These are phyloP conservation scores for Quercus parvula DNA, from an alignment of 306 rosid genomes.

Conservation along the genomic window DNA sequence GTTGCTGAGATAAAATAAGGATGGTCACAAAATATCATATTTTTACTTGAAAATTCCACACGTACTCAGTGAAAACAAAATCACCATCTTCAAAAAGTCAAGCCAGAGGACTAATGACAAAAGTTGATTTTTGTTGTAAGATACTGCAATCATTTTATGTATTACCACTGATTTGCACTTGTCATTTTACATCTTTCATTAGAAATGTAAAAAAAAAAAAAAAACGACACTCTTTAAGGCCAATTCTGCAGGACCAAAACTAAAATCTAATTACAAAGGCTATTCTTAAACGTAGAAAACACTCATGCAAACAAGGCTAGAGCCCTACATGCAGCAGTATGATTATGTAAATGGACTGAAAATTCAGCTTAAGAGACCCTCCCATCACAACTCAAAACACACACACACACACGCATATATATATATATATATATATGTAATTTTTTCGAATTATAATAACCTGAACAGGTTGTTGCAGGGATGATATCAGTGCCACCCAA, in stretches of 20 bases:
- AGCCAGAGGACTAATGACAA: not conserved
- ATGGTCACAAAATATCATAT: not conserved
- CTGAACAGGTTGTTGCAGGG: not conserved
- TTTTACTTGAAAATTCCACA: not conserved
- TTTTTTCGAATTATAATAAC: not conserved
- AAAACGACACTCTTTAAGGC: not conserved
- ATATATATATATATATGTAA: too few relatives aligned
- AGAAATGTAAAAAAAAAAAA: not conserved
- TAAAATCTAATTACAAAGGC: not conserved
- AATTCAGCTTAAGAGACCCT: not conserved
- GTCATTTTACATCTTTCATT: not conserved
- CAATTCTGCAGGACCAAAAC: not conserved
- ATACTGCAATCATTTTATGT: not conserved
- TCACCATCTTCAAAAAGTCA: not conserved
- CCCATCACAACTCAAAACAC: not conserved
- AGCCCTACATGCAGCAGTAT: not conserved
- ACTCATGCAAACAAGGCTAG: not conserved
- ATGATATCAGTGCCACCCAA: not conserved
- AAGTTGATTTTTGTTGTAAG: not conserved
- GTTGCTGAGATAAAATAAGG: not conserved
- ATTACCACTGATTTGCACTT: not conserved
- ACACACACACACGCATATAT: too few relatives aligned
- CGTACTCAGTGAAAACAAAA: too few relatives aligned
- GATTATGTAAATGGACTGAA: not conserved
- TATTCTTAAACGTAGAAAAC: not conserved